Conservation (phyloP, 768 basidiomycete species). For the Amanita subjunquillea region DNA sequence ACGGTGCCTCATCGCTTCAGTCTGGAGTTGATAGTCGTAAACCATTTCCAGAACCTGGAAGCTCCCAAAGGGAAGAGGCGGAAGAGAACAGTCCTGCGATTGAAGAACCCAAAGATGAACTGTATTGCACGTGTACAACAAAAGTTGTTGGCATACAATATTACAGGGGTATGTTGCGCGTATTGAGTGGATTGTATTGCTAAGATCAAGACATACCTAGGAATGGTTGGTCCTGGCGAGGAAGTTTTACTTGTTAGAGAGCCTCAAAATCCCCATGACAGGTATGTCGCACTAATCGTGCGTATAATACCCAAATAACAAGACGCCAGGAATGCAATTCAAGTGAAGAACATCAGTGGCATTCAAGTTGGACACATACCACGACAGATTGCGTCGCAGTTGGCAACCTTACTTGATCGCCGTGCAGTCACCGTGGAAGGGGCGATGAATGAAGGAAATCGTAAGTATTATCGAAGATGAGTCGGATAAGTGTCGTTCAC, state of each 20-base stretch:
- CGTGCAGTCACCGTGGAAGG: conserved; percentile 63
- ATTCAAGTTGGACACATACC: conserved; percentile 79
- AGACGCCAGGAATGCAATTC: conserved; percentile 55
- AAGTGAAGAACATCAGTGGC: conserved; percentile 69
- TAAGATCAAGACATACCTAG: conserved; percentile 22
- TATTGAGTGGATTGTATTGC: conserved; percentile 4
- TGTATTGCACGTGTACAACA: conserved; percentile 48
- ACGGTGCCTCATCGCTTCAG: conserved; percentile 2
- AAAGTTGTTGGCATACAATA: conserved; percentile 81
- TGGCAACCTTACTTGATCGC: conserved; percentile 67
- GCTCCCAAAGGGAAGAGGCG: conserved; percentile 24
- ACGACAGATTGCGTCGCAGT: conserved; percentile 39
- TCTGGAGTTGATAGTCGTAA: neutral
- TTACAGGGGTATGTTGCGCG: conserved; percentile 43
- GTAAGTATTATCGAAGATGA: conserved; percentile 23
- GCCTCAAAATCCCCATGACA: conserved; percentile 59
- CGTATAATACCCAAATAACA: neutral
- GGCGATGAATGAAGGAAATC: conserved; percentile 53
- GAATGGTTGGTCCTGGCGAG: conserved; percentile 72
- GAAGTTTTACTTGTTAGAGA: conserved; percentile 61
- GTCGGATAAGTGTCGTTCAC: neutral
- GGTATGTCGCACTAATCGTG: conserved; percentile 23
- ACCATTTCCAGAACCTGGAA: neutral
- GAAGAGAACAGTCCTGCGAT: conserved; percentile 30
- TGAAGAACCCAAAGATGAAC: conserved; percentile 50